Evolutionary conservation across 1,284 basidiomycete species (phyloP), one percentile per base, ranked within the genome.

Genomic region (Peniophora sp.): DNA sequence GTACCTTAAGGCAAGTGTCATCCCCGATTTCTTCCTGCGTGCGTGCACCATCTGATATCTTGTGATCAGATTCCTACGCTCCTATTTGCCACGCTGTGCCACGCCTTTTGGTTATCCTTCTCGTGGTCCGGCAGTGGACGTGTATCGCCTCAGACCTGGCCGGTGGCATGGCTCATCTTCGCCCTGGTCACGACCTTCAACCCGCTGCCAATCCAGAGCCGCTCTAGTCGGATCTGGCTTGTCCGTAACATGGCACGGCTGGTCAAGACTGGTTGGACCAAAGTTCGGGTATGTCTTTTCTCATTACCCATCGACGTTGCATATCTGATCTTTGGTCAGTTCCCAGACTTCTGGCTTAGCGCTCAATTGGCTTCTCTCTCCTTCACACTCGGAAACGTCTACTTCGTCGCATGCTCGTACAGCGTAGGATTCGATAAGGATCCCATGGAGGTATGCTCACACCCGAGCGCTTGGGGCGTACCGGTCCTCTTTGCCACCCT

Each of bases 51-150:
- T 22, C 12, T 19, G 19, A 39, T 45, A 3, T 22, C 48, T 10
- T 50, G 35, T 17, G 19, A 45, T 43, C 59, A 95, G 88, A 78
- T 92, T 17, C 94, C 95, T 0, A 75, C 85, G 11, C 73, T 94
- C 54, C 66, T 96, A 19, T 74, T 95, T 45, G 71, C 83, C n/a
- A 77, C 86, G 0, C 77, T 97, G 1, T 81, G 78, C 51, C 88
- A 86, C 59, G 83, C 86, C 41, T 92, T 96, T 64, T 94, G 85
- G 83, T 72, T 97, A 43, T 89, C 91, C 2, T 92, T 95, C 63
- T 66, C 78, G 45, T 75, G 75, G 3, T 70, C 79, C 45, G 75
- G 75, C 3, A 71, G 88, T 14, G 85, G 82, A 2, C 61, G 68
- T 2, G 63, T 63, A 9, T 63, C 81, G 23, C 64, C 67, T 1